phyloP scores from a whole-genome alignment of 495 filamentous ascomycete species.

The Aspergillus asperescens region DNA sequence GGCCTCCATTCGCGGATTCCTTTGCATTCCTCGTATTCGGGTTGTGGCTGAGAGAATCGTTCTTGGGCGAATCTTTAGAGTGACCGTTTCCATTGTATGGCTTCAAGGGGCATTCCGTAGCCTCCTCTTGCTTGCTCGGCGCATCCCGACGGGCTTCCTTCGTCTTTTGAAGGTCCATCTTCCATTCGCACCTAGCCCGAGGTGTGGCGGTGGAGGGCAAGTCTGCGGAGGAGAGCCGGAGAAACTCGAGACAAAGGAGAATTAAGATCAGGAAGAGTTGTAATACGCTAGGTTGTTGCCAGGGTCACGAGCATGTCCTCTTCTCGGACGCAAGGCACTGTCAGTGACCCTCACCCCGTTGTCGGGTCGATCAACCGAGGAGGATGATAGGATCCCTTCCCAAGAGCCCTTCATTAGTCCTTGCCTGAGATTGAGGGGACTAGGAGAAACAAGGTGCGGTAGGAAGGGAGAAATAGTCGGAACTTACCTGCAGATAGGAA shows the following conservation, averaged over 20 bases:
- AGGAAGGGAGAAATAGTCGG: neutral
- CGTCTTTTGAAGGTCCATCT: slow-evolving; percentile 46
- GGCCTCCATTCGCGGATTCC: slow-evolving; percentile 16
- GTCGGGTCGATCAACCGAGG: slow-evolving; percentile 12
- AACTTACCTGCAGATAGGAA: slow-evolving; percentile 19
- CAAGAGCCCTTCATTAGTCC: slow-evolving; percentile 21
- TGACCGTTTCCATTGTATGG: slow-evolving; percentile 33
- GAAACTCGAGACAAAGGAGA: neutral
- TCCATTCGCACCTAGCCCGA: slow-evolving; percentile 12
- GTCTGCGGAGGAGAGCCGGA: neutral
- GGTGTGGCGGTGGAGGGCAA: neutral
- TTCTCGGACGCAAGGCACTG: slow-evolving; percentile 23
- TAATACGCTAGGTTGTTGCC: slow-evolving; percentile 14
- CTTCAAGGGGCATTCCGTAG: slow-evolving; percentile 37
- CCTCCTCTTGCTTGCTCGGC: slow-evolving; percentile 36
- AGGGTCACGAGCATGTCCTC: slow-evolving; percentile 23
- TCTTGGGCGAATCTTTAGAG: slow-evolving; percentile 39
- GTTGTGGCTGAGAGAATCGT: slow-evolving; percentile 26
- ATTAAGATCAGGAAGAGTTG: neutral
- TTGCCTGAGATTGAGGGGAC: slow-evolving; percentile 20
- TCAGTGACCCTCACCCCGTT: slow-evolving; percentile 6
- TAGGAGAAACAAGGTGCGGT: slow-evolving; percentile 13
- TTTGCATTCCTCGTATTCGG: slow-evolving; percentile 30
- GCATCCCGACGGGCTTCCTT: slow-evolving; percentile 38
- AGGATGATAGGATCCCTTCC: slow-evolving; percentile 17